Evolutionary conservation across 2,329 filamentous ascomycete genomes (phyloP).

Genomic region (Fonsecaea pedrosoi): DNA sequence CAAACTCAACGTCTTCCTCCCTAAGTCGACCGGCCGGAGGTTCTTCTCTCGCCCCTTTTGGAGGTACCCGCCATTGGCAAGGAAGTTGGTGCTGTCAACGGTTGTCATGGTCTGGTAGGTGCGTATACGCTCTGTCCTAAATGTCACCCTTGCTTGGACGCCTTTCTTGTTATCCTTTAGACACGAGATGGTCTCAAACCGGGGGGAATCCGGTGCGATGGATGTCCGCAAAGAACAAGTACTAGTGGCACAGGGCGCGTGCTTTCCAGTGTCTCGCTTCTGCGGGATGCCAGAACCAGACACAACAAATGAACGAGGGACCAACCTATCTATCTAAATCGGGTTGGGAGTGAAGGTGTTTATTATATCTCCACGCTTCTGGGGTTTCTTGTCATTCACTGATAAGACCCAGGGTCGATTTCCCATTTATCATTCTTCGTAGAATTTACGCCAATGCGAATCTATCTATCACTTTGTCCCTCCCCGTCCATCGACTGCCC

Average conservation of each 20-base stretch:
- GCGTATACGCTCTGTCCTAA: background rate
- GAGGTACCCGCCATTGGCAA: constrained; percentile 35
- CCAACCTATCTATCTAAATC: no score
- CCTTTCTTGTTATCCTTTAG: background rate
- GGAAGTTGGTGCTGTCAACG: constrained; percentile 55
- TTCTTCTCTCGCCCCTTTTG: constrained; percentile 36
- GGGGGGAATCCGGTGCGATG: background rate
- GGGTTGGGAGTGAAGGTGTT: background rate
- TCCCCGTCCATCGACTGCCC: background rate
- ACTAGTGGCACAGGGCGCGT: background rate
- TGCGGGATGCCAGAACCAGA: background rate
- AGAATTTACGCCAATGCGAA: background rate
- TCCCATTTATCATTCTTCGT: background rate
- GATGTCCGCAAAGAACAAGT: background rate
- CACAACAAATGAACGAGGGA: no score
- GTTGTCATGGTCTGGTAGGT: constrained; percentile 23
- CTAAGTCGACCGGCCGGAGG: constrained; percentile 31
- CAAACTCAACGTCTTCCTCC: constrained; percentile 29
- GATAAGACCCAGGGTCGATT: background rate
- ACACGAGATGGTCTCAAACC: background rate
- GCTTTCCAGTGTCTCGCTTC: background rate
- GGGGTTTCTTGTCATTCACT: no score
- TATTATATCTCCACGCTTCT: background rate
- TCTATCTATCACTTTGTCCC: background rate
- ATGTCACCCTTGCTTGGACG: background rate